phyloP scores from a whole-genome alignment of 2,329 filamentous ascomycete species.

The Parascedosporium putredinis region DNA sequence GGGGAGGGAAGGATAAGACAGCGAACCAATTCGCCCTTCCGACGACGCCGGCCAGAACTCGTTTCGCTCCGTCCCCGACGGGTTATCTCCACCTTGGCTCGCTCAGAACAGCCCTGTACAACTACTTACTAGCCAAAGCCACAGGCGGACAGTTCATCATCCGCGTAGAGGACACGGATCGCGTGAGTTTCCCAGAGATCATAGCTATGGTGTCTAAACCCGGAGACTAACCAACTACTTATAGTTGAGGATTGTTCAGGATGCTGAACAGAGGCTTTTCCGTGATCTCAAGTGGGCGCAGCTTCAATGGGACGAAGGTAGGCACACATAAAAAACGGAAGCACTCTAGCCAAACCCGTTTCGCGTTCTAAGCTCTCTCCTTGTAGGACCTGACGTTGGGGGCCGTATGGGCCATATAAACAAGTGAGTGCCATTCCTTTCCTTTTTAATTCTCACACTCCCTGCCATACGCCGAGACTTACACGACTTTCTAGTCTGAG shows the following conservation, averaged over 20 bases:
- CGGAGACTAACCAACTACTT: not conserved
- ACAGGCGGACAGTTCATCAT: conserved; percentile 86
- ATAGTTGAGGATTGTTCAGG: conserved; percentile 52
- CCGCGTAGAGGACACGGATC: conserved; percentile 90
- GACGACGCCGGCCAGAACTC: conserved; percentile 41
- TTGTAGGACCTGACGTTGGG: conserved; percentile 71
- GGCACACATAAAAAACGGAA: too few relatives aligned
- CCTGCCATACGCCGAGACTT: too few relatives aligned
- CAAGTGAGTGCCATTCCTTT: too few relatives aligned
- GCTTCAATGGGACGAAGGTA: conserved; percentile 85
- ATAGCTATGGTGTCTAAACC: not conserved
- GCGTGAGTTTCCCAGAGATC: conserved; percentile 38
- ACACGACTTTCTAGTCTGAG: conserved; percentile 51
- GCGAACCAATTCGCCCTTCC: conserved; percentile 28
- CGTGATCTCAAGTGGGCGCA: conserved; percentile 82
- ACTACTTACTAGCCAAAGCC: conserved; percentile 78
- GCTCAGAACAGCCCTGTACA: conserved; percentile 86
- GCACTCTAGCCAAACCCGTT: too few relatives aligned
- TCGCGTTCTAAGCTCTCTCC: too few relatives aligned
- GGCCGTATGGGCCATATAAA: conserved; percentile 77
- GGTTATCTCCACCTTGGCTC: conserved; percentile 90
- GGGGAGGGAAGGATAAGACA: conserved; percentile 3
- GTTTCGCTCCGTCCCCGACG: conserved; percentile 93
- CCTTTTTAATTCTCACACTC: too few relatives aligned
- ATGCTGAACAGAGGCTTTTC: conserved; percentile 68